Evolutionary conservation across 202 grass and related monocot genomes (phyloP).

Genomic region (Bolboschoenoplectus hybrid): DNA sequence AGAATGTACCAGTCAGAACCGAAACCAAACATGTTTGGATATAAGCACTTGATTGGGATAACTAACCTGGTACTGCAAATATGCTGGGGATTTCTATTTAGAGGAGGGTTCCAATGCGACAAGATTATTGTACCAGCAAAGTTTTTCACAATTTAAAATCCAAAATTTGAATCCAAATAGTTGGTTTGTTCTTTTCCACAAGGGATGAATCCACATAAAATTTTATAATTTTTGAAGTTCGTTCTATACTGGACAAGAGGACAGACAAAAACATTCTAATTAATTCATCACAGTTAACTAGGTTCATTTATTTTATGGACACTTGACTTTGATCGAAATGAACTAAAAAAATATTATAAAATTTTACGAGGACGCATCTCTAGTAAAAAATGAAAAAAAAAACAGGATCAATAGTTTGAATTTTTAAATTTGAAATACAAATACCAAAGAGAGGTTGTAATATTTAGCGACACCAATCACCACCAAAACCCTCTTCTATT

Average conservation of each 20-base stretch:
- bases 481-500: background rate
- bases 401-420: background rate
- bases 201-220: background rate
- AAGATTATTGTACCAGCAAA: background rate
- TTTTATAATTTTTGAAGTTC: conserved; percentile 3
- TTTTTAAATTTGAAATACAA: conserved; percentile 17
- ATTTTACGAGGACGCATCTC: background rate
- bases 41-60: background rate
- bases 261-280: background rate
- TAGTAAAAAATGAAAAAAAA: background rate
- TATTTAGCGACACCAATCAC: background rate
- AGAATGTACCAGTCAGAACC: background rate
- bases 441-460: conserved; percentile 21
- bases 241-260: background rate
- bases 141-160: background rate
- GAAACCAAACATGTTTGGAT: background rate
- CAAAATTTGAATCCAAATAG: background rate
- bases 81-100: background rate
- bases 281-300: background rate
- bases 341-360: conserved; percentile 19
- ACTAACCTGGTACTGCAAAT: conserved; percentile 9
- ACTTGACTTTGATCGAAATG: background rate
- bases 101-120: background rate
- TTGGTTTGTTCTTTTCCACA: background rate
- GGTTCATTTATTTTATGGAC: background rate